Conservation (phyloP, 176 grass and related monocot genomes). For the Pontederia paniculata region DNA sequence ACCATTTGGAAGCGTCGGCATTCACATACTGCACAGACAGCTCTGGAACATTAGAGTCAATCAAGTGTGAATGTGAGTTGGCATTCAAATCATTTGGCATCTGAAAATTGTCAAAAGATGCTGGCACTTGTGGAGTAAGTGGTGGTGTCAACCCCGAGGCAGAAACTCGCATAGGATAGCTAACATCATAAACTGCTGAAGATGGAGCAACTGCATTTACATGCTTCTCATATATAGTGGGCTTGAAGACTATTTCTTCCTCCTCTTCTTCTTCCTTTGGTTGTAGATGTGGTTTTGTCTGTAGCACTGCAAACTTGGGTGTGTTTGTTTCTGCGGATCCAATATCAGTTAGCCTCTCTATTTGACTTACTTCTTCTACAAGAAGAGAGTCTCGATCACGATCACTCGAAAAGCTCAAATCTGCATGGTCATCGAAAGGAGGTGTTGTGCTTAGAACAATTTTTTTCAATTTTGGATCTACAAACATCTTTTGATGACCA, state of each 20-base stretch:
- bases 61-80: conserved; percentile 17
- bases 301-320: conserved; percentile 10
- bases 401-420: conserved; percentile 10
- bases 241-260: conserved; percentile 82
- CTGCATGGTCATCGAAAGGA: conserved; percentile 17
- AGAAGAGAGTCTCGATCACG: conserved; percentile 12
- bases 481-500: conserved; percentile 59
- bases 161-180: conserved; percentile 26
- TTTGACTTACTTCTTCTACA: conserved; percentile 17
- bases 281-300: conserved; percentile 21
- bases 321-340: conserved; percentile 1
- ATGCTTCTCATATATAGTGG: conserved; percentile 39
- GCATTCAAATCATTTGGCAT: conserved; percentile 27
- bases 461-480: conserved; percentile 54
- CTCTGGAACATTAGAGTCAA: conserved; percentile 5
- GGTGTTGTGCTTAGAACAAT: conserved; percentile 42
- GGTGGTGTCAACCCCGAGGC: conserved; percentile 19
- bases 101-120: conserved; percentile 28
- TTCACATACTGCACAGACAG: conserved; percentile 22
- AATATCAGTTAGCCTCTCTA: conserved; percentile 14
- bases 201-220: conserved; percentile 16
- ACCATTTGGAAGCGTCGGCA: conserved; percentile 29
- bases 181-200: conserved; percentile 12
- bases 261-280: conserved; percentile 79
- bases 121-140: conserved; percentile 26